Conservation (phyloP, 169 alveolate species). For the Eimeria mitis region DNA sequence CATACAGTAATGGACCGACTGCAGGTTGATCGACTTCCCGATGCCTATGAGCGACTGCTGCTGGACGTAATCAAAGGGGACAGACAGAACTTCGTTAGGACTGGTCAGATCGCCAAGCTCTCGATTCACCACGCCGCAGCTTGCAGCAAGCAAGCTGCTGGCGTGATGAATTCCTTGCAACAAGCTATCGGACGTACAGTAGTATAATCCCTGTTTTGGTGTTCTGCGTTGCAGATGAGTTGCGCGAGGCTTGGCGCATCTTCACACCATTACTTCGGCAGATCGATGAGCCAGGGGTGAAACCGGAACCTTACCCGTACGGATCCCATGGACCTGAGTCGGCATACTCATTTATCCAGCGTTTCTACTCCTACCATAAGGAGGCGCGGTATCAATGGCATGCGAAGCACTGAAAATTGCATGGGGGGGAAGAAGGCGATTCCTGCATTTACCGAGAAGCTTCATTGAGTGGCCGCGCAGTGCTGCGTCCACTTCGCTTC, state of each 20-base stretch:
- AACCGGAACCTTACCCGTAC: slow-evolving; percentile 87
- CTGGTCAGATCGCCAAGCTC: slow-evolving; percentile 54
- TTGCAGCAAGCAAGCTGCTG: background rate
- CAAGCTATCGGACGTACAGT: background rate
- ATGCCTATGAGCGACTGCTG: slow-evolving; percentile 87
- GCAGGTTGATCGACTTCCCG: slow-evolving; percentile 84
- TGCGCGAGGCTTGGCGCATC: slow-evolving; percentile 88
- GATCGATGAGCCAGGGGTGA: slow-evolving; percentile 82
- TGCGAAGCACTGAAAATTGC: slow-evolving; percentile 45
- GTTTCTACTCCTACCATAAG: slow-evolving; percentile 75
- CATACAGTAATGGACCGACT: slow-evolving; percentile 80
- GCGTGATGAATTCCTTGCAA: too few species aligned
- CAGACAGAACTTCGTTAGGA: slow-evolving; percentile 85
- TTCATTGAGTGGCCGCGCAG: background rate
- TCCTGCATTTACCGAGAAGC: background rate
- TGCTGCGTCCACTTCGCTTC: background rate
- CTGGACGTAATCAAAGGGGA: slow-evolving; percentile 85
- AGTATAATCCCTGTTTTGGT: background rate
- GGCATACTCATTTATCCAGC: slow-evolving; percentile 83
- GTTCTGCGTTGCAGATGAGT: slow-evolving; percentile 80
- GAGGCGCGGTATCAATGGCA: slow-evolving; percentile 82
- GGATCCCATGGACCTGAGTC: slow-evolving; percentile 87
- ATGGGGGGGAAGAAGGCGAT: background rate
- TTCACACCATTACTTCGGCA: slow-evolving; percentile 87
- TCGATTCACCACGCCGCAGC: background rate